These are phyloP conservation scores for Cunninghamia lanceolata DNA, from an alignment of 75 land plant genomes.

Conservation along the genomic window DNA sequence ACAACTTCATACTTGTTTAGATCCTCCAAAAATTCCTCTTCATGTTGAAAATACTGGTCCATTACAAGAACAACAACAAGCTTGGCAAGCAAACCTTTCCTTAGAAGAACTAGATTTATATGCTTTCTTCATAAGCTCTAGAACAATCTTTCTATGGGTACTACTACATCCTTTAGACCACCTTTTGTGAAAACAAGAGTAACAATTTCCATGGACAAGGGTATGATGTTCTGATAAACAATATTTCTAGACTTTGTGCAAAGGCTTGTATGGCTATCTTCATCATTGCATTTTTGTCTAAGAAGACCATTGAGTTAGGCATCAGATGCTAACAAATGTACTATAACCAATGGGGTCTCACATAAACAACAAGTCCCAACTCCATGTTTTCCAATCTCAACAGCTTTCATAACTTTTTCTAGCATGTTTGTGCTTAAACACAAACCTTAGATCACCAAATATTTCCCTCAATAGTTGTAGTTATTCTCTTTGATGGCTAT, in stretches of 20 bases:
- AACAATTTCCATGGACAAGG: slow-evolving; percentile 40
- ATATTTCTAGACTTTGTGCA: slow-evolving; percentile 57
- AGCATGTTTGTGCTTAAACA: no score
- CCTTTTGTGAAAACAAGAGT: slow-evolving; percentile 44
- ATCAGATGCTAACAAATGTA: slow-evolving; percentile 48
- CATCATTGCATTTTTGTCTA: slow-evolving; percentile 81
- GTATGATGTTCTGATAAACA: slow-evolving; percentile 30
- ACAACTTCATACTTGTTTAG: no score
- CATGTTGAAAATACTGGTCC: no score
- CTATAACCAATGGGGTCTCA: slow-evolving; percentile 51
- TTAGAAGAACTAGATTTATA: slow-evolving; percentile 34
- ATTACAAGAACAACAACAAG: no score
- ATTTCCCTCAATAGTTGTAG: no score
- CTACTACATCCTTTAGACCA: slow-evolving; percentile 34
- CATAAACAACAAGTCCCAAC: no score
- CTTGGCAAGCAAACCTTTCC: slow-evolving; percentile 38
- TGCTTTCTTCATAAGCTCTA: slow-evolving; percentile 30
- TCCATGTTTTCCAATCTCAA: no score
- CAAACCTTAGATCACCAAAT: no score
- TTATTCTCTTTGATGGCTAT: no score
- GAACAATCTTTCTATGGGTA: slow-evolving; percentile 10
- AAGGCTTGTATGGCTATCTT: slow-evolving; percentile 47
- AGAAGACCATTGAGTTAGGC: slow-evolving; percentile 57
- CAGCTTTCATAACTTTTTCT: no score
- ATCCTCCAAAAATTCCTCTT: no score